A percentile compares a stretch with the other conserved stretches of the same genome.
phyloP scores from a whole-genome alignment of 805 yeast species.

The Candida sithepensis region DNA sequence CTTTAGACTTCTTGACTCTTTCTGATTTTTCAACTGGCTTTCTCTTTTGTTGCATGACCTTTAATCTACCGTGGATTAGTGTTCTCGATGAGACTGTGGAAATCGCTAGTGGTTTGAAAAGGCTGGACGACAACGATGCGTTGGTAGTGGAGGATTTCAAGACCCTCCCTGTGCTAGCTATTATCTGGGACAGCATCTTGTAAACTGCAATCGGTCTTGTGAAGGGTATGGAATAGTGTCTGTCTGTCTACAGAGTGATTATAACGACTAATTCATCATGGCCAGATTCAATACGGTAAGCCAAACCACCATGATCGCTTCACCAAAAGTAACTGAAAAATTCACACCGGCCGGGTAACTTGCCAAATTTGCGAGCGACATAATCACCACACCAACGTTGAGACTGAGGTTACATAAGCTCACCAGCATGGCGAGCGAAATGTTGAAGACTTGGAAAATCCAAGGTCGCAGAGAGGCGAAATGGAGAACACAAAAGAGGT shows the following conservation, averaged over 20 bases:
- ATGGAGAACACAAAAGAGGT: background rate
- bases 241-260: no score
- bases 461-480: background rate
- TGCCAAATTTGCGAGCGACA: background rate
- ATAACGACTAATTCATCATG: background rate
- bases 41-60: slow-evolving; percentile 26
- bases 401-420: no score
- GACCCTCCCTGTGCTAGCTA: background rate
- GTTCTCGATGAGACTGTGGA: slow-evolving; percentile 19
- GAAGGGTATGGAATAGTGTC: no score
- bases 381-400: background rate
- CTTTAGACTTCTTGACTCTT: slow-evolving; percentile 27
- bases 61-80: slow-evolving; percentile 27
- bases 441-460: no score
- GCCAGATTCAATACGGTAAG: no score
- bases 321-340: background rate
- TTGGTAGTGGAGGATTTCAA: background rate
- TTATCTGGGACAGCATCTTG: slow-evolving; percentile 1
- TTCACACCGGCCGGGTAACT: background rate
- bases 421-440: no score
- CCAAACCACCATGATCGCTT: no score
- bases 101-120: slow-evolving; percentile 7
- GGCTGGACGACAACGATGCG: slow-evolving; percentile 1
- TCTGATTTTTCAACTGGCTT: slow-evolving; percentile 16
- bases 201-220: background rate